A percentile compares a stretch with the other conserved stretches of the same genome.
phyloP scores from a whole-genome alignment of 2,329 filamentous ascomycete species.

The Knufia fluminis region DNA sequence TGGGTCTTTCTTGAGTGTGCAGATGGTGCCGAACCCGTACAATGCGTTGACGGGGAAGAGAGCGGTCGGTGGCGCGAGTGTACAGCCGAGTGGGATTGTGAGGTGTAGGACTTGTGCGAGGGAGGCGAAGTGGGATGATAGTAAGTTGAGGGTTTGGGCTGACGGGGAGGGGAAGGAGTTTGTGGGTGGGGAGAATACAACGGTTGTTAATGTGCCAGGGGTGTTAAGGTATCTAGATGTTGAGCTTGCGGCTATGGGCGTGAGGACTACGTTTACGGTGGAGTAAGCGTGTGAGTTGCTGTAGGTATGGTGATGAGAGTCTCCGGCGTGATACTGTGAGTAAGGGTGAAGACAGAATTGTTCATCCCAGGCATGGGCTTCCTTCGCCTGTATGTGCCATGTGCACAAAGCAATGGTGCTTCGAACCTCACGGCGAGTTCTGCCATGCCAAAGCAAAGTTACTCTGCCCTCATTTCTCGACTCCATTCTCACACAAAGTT shows the following conservation, averaged over 20 bases:
- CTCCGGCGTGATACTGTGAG: too few relatives aligned
- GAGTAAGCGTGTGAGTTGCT: too few relatives aligned
- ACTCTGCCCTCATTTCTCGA: too few relatives aligned
- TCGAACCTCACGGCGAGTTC: too few relatives aligned
- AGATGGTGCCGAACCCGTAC: conserved; percentile 40
- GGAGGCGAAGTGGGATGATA: conserved; percentile 50
- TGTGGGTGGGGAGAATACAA: conserved; percentile 83
- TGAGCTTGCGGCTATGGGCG: conserved; percentile 91
- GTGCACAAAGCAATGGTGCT: too few relatives aligned
- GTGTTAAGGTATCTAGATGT: conserved; percentile 90
- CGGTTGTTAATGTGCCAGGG: conserved; percentile 82
- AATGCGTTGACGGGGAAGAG: conserved; percentile 14
- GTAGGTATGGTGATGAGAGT: too few relatives aligned
- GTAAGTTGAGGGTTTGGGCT: conserved; percentile 72
- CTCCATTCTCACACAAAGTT: too few relatives aligned
- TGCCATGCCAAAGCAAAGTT: too few relatives aligned
- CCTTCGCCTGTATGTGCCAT: too few relatives aligned
- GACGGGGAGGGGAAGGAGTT: conserved; percentile 78
- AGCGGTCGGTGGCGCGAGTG: conserved; percentile 52
- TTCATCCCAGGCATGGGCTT: too few relatives aligned
- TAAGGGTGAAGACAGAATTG: too few relatives aligned
- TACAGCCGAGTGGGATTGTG: conserved; percentile 47
- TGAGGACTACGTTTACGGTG: conserved; percentile 76
- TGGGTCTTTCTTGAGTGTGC: conserved; percentile 81
- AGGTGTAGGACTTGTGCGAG: conserved; percentile 73